Base-by-base conservation (phyloP, 1,284 basidiomycete species). In the Stygiomarasmius scandens region DNA sequence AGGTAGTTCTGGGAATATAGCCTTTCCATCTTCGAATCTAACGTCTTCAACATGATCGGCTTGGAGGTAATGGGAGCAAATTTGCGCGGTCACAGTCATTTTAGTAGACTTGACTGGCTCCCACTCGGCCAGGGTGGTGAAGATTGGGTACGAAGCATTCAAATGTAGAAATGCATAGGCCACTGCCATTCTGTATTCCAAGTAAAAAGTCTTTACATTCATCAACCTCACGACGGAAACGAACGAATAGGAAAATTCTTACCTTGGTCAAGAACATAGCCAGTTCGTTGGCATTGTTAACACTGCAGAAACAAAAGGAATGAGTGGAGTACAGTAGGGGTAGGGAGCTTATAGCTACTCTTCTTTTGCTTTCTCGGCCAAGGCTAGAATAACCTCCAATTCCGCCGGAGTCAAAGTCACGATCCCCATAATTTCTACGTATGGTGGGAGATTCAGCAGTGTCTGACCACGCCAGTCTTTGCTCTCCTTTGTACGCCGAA, bases 361-460 rank as follows among this genome's bases (percentile, higher is more conserved):
- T 45, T 52, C 1, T 34, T 66, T 64, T 0, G 68, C 63, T 0
- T 58, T 34, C 2, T 65, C 61, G 0, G 65, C 59, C 2, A 54
- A 46, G 3, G 56, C 44, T 1, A 54, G 49, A 11, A 73, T 66
- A 1, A 71, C 64, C 1, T 52, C 43, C 16, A 58, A 54, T 53
- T 74, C 68, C 2, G 65, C 36, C 0, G 50, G 14, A 0, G 66
- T 68, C 0, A 71, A 59, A 1, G 56, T 54, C 1, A 72, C 11
- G 0, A 68, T 34, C 0, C 65, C 63, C 0, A 52, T 25, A 1
- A 66, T 59, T 27, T 59, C 56, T 2, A 49, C 56, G 43, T 55
- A 62, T 1, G 65, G 65, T 0, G 66, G 69, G 3, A 74, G 54
- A 12, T 60, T 12, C 0, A 73, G 14, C 6, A 73, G 65, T 0